These are phyloP conservation scores for Termitomyces sp. DNA, from an alignment of 768 basidiomycete genomes.

Conservation along the genomic window DNA sequence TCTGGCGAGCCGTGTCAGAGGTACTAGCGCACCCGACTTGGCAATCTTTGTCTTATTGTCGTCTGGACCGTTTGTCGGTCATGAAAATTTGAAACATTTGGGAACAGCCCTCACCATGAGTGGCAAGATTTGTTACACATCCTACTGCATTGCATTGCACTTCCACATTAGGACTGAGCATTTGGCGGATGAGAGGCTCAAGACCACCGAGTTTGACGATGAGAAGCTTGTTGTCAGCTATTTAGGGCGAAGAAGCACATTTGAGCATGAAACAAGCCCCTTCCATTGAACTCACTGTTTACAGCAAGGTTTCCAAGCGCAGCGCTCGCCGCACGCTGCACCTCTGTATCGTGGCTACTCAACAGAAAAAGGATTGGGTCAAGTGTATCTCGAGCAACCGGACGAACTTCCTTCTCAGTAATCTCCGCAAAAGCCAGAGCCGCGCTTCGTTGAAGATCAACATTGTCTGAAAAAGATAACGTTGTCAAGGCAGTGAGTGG, in stretches of 20 bases:
- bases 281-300: conserved; percentile 66
- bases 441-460: conserved; percentile 96
- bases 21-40: conserved; percentile 97
- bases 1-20: conserved; percentile 90
- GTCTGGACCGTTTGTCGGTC: conserved; percentile 42
- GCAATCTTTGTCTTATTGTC: conserved; percentile 99
- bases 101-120: conserved; percentile 62
- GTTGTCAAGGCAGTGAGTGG: conserved; percentile 93
- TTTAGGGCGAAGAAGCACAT: conserved; percentile 9
- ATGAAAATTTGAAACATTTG: conserved; percentile 9
- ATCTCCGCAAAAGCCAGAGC: conserved; percentile 99
- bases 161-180: conserved; percentile 98
- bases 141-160: conserved; percentile 99
- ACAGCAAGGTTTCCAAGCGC: conserved; percentile 97
- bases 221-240: conserved; percentile 98
- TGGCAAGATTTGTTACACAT: conserved; percentile 97
- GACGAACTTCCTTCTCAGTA: conserved; percentile 98
- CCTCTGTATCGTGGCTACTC: conserved; percentile 97
- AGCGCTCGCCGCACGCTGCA: conserved; percentile 96
- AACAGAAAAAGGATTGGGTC: conserved; percentile 98
- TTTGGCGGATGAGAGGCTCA: conserved; percentile 96
- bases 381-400: conserved; percentile 93
- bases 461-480: conserved; percentile 97
- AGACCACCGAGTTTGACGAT: conserved; percentile 97
- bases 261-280: conserved; percentile 3